These are phyloP conservation scores for Amyloporia xantha DNA, from an alignment of 768 basidiomycete species.

Conservation along the genomic window DNA sequence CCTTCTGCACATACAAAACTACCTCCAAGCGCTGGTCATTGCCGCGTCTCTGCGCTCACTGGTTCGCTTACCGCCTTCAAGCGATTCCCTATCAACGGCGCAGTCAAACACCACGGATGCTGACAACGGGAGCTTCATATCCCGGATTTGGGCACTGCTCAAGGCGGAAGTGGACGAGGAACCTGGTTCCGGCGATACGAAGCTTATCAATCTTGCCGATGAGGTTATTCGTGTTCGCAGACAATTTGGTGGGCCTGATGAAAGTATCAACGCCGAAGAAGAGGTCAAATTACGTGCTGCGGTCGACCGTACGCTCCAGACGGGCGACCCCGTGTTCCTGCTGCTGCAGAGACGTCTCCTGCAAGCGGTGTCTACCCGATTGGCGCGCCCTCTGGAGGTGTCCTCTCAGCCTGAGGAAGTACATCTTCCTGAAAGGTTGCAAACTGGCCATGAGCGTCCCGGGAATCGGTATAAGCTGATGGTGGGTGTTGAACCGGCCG, in stretches of 20 bases:
- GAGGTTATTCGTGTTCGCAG: conserved; percentile 57
- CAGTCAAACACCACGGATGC: conserved; percentile 3
- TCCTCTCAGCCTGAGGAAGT: not conserved
- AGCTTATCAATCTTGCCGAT: conserved; percentile 64
- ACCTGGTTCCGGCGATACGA: conserved; percentile 35
- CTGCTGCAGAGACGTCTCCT: conserved; percentile 56
- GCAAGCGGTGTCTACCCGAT: conserved; percentile 27
- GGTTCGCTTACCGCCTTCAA: conserved; percentile 32
- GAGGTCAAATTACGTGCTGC: conserved; percentile 50
- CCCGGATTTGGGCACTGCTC: conserved; percentile 61
- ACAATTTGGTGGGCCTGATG: conserved; percentile 15
- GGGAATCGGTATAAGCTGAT: conserved; percentile 12
- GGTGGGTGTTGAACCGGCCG: conserved; percentile 4
- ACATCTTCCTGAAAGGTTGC: conserved; percentile 13
- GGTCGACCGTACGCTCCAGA: conserved; percentile 56
- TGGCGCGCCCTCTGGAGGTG: conserved; percentile 12
- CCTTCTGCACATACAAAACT: conserved; percentile 57
- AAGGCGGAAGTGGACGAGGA: conserved; percentile 45
- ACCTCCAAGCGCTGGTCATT: conserved; percentile 64
- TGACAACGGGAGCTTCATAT: conserved; percentile 34
- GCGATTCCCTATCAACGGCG: not conserved
- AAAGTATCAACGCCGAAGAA: conserved; percentile 29
- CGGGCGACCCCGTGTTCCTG: conserved; percentile 58
- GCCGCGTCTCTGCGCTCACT: conserved; percentile 54
- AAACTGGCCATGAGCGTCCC: conserved; percentile 14